phyloP scores from a whole-genome alignment of 2,329 filamentous ascomycete species.

The Trichoderma sp. region DNA sequence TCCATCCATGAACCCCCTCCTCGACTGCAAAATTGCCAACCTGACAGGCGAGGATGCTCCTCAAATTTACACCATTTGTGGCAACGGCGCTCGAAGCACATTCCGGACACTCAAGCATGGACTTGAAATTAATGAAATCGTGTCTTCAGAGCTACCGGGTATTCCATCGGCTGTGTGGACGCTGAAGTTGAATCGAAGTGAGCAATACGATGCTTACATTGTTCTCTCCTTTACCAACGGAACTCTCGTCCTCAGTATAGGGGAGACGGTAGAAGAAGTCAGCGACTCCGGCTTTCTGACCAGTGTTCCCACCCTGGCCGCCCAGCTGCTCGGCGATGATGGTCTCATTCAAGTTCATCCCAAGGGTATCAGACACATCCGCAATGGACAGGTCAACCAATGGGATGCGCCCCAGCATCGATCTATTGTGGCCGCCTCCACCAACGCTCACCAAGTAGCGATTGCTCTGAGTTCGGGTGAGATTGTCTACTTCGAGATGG shows the following conservation, averaged over 20 bases:
- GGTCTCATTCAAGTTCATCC: slow-evolving; percentile 92
- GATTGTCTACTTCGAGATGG: slow-evolving; percentile 98
- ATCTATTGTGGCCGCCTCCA: slow-evolving; percentile 90
- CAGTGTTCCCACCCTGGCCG: slow-evolving; percentile 83
- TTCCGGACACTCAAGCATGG: slow-evolving; percentile 94
- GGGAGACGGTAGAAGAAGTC: slow-evolving; percentile 94
- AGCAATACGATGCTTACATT: slow-evolving; percentile 92
- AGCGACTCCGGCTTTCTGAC: slow-evolving; percentile 91
- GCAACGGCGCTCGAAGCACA: slow-evolving; percentile 82
- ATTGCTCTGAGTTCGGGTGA: slow-evolving; percentile 94
- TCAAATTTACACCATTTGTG: slow-evolving; percentile 92
- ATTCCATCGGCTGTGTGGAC: slow-evolving; percentile 95
- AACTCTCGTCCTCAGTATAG: slow-evolving; percentile 90
- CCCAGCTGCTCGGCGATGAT: slow-evolving; percentile 92
- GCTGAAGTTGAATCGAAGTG: slow-evolving; percentile 77
- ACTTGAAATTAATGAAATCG: slow-evolving; percentile 88
- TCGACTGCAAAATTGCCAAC: slow-evolving; percentile 91
- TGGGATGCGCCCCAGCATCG: slow-evolving; percentile 93
- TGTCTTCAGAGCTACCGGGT: slow-evolving; percentile 88
- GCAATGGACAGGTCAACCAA: slow-evolving; percentile 77
- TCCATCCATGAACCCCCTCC: slow-evolving; percentile 84
- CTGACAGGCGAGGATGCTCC: slow-evolving; percentile 89
- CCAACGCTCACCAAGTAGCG: slow-evolving; percentile 90
- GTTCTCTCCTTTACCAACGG: slow-evolving; percentile 90
- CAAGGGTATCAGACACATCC: slow-evolving; percentile 92